Evolutionary conservation across 2,329 filamentous ascomycete species (phyloP).

Genomic region (Sclerotinia nivalis): DNA sequence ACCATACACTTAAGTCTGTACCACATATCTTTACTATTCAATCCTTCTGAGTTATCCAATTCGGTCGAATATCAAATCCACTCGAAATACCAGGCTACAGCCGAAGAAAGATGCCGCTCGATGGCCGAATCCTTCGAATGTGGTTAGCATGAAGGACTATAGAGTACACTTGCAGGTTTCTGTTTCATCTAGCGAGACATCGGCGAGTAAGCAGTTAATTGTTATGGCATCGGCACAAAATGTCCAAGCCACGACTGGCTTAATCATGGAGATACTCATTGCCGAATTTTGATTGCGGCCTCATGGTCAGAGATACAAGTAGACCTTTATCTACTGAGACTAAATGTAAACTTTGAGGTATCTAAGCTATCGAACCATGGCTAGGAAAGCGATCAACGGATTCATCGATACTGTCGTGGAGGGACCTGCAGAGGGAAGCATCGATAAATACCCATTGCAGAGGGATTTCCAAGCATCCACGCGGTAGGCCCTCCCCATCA

Average conservation of each 20-base stretch:
- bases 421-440: neutral
- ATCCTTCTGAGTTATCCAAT: neutral
- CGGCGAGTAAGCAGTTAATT: neutral
- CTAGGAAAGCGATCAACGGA: neutral
- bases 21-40: neutral
- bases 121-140: neutral
- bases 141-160: neutral
- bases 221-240: neutral
- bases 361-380: neutral
- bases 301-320: neutral
- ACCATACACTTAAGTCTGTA: neutral
- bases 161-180: neutral
- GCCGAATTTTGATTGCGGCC: neutral
- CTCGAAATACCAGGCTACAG: neutral
- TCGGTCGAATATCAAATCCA: neutral
- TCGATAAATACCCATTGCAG: constrained; percentile 1
- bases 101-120: neutral
- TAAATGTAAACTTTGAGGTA: neutral
- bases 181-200: neutral
- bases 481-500: neutral
- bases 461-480: constrained; percentile 12
- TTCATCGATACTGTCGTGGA: neutral
- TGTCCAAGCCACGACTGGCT: neutral
- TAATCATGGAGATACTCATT: neutral
- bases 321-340: neutral